Evolutionary conservation across 2,329 filamentous ascomycete genomes (phyloP).

Genomic region (Fusarium odoratissimum): DNA sequence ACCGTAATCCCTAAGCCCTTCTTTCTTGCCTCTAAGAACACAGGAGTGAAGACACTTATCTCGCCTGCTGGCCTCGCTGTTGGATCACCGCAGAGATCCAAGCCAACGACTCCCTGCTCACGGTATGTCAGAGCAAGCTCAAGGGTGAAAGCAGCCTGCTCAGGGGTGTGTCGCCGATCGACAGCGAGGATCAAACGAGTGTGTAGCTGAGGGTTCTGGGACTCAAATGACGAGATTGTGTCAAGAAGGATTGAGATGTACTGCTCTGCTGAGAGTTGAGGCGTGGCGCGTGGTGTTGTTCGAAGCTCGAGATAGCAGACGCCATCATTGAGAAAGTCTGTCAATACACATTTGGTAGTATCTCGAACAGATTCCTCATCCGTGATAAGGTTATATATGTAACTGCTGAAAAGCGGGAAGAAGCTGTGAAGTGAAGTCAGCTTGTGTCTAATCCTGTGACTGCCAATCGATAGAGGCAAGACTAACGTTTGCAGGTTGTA

Average conservation of each 20-base stretch:
- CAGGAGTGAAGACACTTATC: conserved; percentile 67
- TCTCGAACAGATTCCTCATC: conserved; percentile 68
- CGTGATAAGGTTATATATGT: conserved; percentile 81
- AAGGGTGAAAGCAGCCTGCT: conserved; percentile 72
- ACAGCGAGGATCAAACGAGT: conserved; percentile 78
- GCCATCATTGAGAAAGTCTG: conserved; percentile 75
- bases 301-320: conserved; percentile 83
- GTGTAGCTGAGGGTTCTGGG: conserved; percentile 59
- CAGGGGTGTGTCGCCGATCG: conserved; percentile 71
- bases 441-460: neutral
- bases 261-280: conserved; percentile 66
- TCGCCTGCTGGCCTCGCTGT: conserved; percentile 62
- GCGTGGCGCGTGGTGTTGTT: conserved; percentile 78
- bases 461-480: neutral
- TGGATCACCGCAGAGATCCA: conserved; percentile 85
- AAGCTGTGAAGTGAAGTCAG: conserved; percentile 63
- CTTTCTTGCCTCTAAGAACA: conserved; percentile 67
- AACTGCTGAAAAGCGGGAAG: conserved; percentile 81
- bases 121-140: conserved; percentile 69
- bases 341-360: conserved; percentile 73
- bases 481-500: conserved; percentile 75
- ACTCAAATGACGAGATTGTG: conserved; percentile 67
- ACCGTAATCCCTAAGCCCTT: conserved; percentile 73
- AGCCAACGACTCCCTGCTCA: conserved; percentile 70
- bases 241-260: conserved; percentile 76